phyloP scores from a whole-genome alignment of 345 rosid genomes.

The Cochlearia excelsa region DNA sequence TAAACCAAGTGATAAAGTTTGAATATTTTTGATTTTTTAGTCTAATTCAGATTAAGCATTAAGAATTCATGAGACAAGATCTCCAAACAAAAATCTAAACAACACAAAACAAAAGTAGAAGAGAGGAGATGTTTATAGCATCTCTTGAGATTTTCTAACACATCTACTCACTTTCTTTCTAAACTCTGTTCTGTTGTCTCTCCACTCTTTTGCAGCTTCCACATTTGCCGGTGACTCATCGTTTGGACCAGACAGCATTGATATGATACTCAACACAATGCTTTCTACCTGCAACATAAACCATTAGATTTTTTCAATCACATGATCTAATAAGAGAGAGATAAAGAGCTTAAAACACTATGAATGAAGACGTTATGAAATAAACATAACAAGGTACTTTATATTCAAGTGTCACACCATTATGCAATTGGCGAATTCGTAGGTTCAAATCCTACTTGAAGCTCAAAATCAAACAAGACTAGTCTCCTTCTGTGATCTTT shows the following conservation, averaged over 20 bases:
- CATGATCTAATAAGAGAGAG: slow-evolving; percentile 9
- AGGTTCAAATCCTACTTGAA: neutral
- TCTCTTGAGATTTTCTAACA: slow-evolving; percentile 82
- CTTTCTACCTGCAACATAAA: slow-evolving; percentile 67
- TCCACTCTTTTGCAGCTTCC: slow-evolving; percentile 95
- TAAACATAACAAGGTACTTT: neutral
- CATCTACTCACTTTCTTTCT: slow-evolving; percentile 84
- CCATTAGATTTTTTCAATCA: neutral
- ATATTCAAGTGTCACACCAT: neutral
- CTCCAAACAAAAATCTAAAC: neutral
- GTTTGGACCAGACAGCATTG: slow-evolving; percentile 91
- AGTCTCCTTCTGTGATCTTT: neutral
- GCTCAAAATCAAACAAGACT: slow-evolving; percentile 3
- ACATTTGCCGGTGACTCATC: slow-evolving; percentile 94
- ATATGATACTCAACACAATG: slow-evolving; percentile 85
- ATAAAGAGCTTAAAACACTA: neutral
- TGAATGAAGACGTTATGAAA: neutral
- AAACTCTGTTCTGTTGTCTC: slow-evolving; percentile 74
- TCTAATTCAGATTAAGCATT: no score
- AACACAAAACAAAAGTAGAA: slow-evolving; percentile 10
- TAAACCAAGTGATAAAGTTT: no score
- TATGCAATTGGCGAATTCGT: no score
- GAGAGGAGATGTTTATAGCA: slow-evolving; percentile 43
- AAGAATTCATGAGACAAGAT: no score
- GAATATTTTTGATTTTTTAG: no score